These are phyloP conservation scores for Crithidia expoeki DNA, from an alignment of 208 protist genomes.

Conservation along the genomic window DNA sequence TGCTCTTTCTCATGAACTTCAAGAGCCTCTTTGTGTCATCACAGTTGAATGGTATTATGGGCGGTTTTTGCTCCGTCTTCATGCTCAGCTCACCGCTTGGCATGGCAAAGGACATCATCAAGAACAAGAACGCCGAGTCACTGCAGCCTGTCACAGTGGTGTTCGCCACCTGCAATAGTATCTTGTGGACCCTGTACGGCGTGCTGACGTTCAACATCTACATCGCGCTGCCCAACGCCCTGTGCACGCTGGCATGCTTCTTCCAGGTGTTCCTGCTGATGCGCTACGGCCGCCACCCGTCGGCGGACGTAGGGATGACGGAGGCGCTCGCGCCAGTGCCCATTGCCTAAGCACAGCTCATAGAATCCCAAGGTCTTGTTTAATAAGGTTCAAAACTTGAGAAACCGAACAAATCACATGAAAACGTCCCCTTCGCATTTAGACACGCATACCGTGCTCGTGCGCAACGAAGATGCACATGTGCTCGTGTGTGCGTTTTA, in stretches of 20 bases:
- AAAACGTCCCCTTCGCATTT: neutral
- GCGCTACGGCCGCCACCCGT: constrained; percentile 47
- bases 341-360: constrained; percentile 13
- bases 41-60: constrained; percentile 53
- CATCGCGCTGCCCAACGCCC: constrained; percentile 53
- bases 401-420: neutral
- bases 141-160: constrained; percentile 55
- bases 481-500: neutral
- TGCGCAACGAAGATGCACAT: neutral
- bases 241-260: constrained; percentile 52
- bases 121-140: constrained; percentile 57
- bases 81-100: constrained; percentile 74
- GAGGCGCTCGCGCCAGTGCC: constrained; percentile 30
- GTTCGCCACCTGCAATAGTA: constrained; percentile 55
- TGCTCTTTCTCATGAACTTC: constrained; percentile 41
- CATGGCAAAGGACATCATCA: constrained; percentile 61
- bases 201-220: constrained; percentile 47
- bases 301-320: constrained; percentile 17
- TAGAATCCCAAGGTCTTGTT: too few relatives aligned
- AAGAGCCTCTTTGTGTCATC: constrained; percentile 17
- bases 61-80: constrained; percentile 53
- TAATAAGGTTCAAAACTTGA: neutral
- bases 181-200: constrained; percentile 68
- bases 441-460: neutral
- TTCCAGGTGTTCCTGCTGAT: constrained; percentile 62